Evolutionary conservation across 2,329 filamentous ascomycete genomes (phyloP), one percentile per base, ranked within the genome.

Genomic region (Epichloe uncinata): DNA sequence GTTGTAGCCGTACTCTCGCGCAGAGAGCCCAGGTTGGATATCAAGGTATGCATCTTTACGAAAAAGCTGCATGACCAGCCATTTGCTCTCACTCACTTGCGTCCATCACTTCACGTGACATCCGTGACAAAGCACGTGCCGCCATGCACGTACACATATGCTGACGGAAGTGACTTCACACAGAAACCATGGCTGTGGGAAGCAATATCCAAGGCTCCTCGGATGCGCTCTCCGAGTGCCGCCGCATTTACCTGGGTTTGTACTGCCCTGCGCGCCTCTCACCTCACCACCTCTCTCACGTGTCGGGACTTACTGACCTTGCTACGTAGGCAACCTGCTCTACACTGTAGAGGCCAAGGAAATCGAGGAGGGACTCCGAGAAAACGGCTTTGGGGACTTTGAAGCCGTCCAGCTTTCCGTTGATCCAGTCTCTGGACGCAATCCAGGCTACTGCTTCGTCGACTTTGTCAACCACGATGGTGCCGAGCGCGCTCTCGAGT

Each of bases 371-470:
- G 71, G 70, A 18, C 65, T 85, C 30, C 67, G 72, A 26, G 66
- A 70, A 33, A 57, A 60, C 18, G 64, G 60, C n/a, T 68, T 73
- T 15, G 61, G 54, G 3, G 55, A 62, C 13, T 66, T 66, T 50
- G 71, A 75, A 55, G 75, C 77, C 44, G 77, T 87, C 54, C 80
- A 84, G 61, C 82, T 87, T 57, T 81, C 81, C 1, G 73, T 84
- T 49, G 82, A 87, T 58, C 76, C 81, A 1, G 78, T 84, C 62
- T 83, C 77, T 33, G 78, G 75, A 40, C 73, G 82, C 42, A 87
- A 87, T 61, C 83, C 82, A 0, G 83, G 81, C 37, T 51, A 51
- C 66, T 87, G 83, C 67, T 87, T 88, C 57, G 77, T 87, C 43
- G 83, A 87, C 58, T 77, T 87, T 51, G 63, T 65, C 43, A 73